These are phyloP conservation scores for Periglandula ipomoeae DNA, from an alignment of 2,329 filamentous ascomycete genomes.

Conservation along the genomic window DNA sequence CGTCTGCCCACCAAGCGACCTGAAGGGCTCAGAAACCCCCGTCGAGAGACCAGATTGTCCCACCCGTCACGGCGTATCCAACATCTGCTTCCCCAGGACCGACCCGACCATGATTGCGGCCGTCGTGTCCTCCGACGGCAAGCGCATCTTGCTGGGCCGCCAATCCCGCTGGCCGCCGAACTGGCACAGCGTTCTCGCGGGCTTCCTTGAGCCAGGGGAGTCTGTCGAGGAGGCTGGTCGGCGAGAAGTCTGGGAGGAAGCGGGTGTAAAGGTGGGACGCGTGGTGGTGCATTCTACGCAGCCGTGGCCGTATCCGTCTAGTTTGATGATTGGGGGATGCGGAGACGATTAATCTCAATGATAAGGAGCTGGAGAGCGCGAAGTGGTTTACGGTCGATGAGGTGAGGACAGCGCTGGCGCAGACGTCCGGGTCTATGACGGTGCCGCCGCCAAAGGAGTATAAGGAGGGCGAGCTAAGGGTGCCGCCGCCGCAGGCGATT, in stretches of 20 bases:
- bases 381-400: constrained; percentile 82
- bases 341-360: constrained; percentile 77
- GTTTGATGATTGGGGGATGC: constrained; percentile 69
- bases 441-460: constrained; percentile 56
- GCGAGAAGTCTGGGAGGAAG: constrained; percentile 80
- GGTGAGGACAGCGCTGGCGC: constrained; percentile 61
- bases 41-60: constrained; percentile 48
- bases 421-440: constrained; percentile 57
- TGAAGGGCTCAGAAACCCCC: constrained; percentile 26
- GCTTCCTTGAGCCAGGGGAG: constrained; percentile 79
- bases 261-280: constrained; percentile 64
- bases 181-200: constrained; percentile 85
- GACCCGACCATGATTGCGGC: constrained; percentile 95
- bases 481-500: constrained; percentile 85
- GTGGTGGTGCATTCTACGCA: constrained; percentile 78
- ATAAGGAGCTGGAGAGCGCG: constrained; percentile 84
- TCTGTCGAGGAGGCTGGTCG: constrained; percentile 77
- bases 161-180: constrained; percentile 72
- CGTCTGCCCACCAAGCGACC: constrained; percentile 64
- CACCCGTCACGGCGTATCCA: constrained; percentile 78
- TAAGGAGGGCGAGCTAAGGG: constrained; percentile 64
- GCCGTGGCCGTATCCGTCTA: constrained; percentile 81
- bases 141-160: constrained; percentile 73
- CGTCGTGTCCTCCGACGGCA: constrained; percentile 71
- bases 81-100: constrained; percentile 84